Percentiles rank a stretch among this genome's conserved stretches.
Evolutionary conservation across 2,329 filamentous ascomycete genomes (phyloP).

Genomic region (Epichloe brachyelytri): DNA sequence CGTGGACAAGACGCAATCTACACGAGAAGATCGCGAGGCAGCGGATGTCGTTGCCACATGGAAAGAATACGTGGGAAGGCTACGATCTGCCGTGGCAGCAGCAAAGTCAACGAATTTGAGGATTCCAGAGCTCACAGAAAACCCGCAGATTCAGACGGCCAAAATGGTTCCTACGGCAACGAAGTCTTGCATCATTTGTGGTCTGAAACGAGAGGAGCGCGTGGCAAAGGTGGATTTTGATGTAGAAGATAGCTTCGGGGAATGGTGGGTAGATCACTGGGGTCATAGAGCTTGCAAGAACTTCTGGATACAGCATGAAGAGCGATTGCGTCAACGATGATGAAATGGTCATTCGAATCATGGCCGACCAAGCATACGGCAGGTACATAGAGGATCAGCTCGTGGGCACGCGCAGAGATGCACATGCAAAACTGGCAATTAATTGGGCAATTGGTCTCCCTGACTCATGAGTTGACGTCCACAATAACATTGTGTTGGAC

Average conservation of each 20-base stretch:
- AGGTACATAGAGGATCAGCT: too few relatives aligned
- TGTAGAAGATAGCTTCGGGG: conserved; percentile 83
- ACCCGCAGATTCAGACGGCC: conserved; percentile 53
- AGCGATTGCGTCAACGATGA: conserved; percentile 54
- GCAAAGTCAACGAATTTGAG: conserved; percentile 42
- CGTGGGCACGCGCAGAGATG: too few relatives aligned
- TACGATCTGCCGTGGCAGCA: conserved; percentile 60
- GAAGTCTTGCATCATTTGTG: conserved; percentile 73
- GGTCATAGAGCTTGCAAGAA: conserved; percentile 66
- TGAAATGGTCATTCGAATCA: not conserved
- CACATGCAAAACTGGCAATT: too few relatives aligned
- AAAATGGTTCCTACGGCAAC: conserved; percentile 63
- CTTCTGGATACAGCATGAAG: conserved; percentile 74
- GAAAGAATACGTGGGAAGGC: conserved; percentile 60
- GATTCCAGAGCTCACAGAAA: conserved; percentile 60
- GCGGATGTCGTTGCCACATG: conserved; percentile 64
- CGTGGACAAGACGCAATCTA: conserved; percentile 70
- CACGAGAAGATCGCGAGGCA: conserved; percentile 73
- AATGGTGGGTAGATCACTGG: conserved; percentile 94
- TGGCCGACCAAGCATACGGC: too few relatives aligned
- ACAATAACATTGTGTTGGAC: too few relatives aligned
- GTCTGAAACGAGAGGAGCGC: conserved; percentile 76
- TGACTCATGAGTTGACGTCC: too few relatives aligned
- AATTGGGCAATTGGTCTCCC: too few relatives aligned
- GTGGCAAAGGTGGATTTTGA: conserved; percentile 61